Base-by-base conservation (phyloP, 2,329 filamentous ascomycete species). In the Colletotrichum tabaci region DNA sequence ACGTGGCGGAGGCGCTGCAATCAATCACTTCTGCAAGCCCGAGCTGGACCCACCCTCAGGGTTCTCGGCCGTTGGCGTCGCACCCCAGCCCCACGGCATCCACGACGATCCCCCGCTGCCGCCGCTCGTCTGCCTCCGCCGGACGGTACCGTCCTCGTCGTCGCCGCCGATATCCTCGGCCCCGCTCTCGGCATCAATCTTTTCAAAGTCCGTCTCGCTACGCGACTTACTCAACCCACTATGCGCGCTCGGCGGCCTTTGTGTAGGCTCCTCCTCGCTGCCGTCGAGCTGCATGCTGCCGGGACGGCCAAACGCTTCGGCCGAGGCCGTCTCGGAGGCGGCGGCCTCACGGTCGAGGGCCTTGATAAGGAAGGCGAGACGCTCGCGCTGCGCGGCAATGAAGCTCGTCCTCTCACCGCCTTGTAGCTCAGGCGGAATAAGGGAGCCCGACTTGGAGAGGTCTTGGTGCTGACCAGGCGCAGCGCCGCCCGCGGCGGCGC, bases 201-300 rank as follows among this genome's bases (percentile, higher is more conserved):
- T 93, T 78, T 97, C 95, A 78, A 98, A 98, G 76, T 97, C 96
- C 23, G 89, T 90, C 79, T 98, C 95, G 80, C 94, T 97, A 74
- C 91, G 91, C 78, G 93, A 96, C 84, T 96, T 96, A 76, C 90
- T 92, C 77, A 97, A 83, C 3, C 85, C 90, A 73, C 87, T 88
- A 57, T 85, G 80, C n/a, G 87, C 85, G 73, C 85, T 85, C 71
- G 84, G 80, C 40, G 83, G 84, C 62, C 87, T 82, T 73, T 85
- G 81, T 3, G 80, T 77, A 23, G 77, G 26, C 35, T 73, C 71
- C 40, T 68, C 67, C 38, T 74, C 71, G 26, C 46, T 56, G 58
- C 69, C 64, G 56, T 73, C 72, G n/a, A 73, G 69, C 55, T 72
- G 69, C 72, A 72, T 65, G 60, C 71, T 72, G 18, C 50, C 64